Percentiles rank a stretch among this genome's conserved stretches.
phyloP scores from a whole-genome alignment of 495 filamentous ascomycete genomes.

The Cenococcum geophilum region DNA sequence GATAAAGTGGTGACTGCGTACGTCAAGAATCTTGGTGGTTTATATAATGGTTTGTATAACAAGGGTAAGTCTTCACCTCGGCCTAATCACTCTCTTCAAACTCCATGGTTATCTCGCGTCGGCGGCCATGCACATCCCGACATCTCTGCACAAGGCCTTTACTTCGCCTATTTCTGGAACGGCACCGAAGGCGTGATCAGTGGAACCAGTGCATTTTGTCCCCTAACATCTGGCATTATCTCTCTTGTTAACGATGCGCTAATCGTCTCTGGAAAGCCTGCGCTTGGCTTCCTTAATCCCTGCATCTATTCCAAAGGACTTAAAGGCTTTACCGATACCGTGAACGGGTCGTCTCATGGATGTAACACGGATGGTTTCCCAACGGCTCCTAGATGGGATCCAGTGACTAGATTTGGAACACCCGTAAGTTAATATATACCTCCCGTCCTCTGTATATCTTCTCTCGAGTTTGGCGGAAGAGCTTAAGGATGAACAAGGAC shows the following conservation, averaged over 20 bases:
- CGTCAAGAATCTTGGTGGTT: slow-evolving; percentile 28
- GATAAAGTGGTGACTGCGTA: slow-evolving; percentile 32
- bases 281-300: slow-evolving; percentile 42
- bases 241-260: slow-evolving; percentile 38
- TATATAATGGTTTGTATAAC: slow-evolving; percentile 38
- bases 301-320: slow-evolving; percentile 37
- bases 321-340: slow-evolving; percentile 37
- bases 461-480: background rate
- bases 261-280: slow-evolving; percentile 31
- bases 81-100: background rate
- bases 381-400: slow-evolving; percentile 37
- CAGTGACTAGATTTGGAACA: slow-evolving; percentile 37
- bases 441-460: background rate
- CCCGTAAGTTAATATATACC: slow-evolving; percentile 19
- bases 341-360: slow-evolving; percentile 30
- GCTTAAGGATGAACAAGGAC: background rate
- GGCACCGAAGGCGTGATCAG: slow-evolving; percentile 31
- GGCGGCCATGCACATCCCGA: slow-evolving; percentile 39
- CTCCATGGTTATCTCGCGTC: background rate
- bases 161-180: slow-evolving; percentile 35
- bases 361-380: slow-evolving; percentile 36
- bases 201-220: slow-evolving; percentile 38
- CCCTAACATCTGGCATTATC: slow-evolving; percentile 35
- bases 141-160: slow-evolving; percentile 36
- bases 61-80: slow-evolving; percentile 3